Base-by-base conservation (phyloP, 768 basidiomycete species). In the Serendipita indica region DNA sequence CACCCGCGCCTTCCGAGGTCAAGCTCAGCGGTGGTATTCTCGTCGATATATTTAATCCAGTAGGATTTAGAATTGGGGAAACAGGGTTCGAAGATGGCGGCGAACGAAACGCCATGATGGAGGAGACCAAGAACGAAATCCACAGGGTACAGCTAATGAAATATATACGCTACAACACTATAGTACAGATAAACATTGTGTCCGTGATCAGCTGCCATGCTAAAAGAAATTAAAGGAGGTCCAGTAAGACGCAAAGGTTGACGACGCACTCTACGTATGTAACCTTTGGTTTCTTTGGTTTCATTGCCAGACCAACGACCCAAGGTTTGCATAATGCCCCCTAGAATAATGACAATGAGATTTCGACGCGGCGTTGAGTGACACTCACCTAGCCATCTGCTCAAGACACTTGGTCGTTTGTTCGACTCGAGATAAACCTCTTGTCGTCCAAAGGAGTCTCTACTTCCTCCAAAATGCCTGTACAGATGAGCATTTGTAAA, bases 31-130 rank as follows among this genome's bases (percentile, higher is more conserved):
- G 7, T 10, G 49, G 22, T 33, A 54, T 30, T 54, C 32, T 54
- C n/a, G 49, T 16, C 7, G 20, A n/a, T 28, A 30, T 7, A 10
- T n/a, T 27, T 33, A 16, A 33, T 7, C 32, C 7, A 12, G 49
- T 22, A 10, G 49, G 25, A 12, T 30, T 30, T 22, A 54, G 12
- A 54, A 54, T 54, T 10, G 49, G 49, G 32, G 49, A 54, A 20
- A 33, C 32, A n/a, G 49, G 49, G 49, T 54, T 54, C 7, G 49
- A 54, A 28, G 49, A 54, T 10, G 49, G 49, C 22, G 49, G 49
- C 22, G 49, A 54, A 4, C 49, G 49, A 27, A 27, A 54, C 16
- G 49, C 49, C 49, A 54, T 54, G 2, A 28, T 20, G n/a, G 41
- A n/a, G n/a, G 27, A n/a, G 41, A n/a, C 5, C 41, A 43, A 43